These are phyloP conservation scores for Hypoxylon rickii DNA, from an alignment of 495 filamentous ascomycete species.

Conservation along the genomic window DNA sequence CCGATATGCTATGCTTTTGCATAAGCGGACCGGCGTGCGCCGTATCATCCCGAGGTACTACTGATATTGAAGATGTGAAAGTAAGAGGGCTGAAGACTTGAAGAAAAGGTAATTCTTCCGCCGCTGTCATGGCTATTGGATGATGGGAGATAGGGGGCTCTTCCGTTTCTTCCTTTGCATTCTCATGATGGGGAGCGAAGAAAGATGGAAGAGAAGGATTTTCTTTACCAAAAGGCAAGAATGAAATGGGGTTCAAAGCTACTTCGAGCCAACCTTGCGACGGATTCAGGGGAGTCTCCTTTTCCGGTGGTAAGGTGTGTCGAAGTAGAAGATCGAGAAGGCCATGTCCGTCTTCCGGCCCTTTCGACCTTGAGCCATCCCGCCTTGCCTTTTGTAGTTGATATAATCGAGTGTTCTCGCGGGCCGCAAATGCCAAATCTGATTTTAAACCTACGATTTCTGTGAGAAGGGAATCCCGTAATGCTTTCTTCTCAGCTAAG, in stretches of 20 bases:
- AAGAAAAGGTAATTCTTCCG: conserved; percentile 61
- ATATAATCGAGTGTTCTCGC: conserved; percentile 48
- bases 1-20: conserved; percentile 48
- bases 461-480: conserved; percentile 43
- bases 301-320: conserved; percentile 43
- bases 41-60: conserved; percentile 37
- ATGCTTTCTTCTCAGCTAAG: conserved; percentile 44
- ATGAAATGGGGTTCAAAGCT: conserved; percentile 50
- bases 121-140: conserved; percentile 53
- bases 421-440: conserved; percentile 42
- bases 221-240: conserved; percentile 55
- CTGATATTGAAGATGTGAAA: conserved; percentile 54
- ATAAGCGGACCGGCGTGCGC: conserved; percentile 37
- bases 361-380: conserved; percentile 2
- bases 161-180: conserved; percentile 17
- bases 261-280: conserved; percentile 42
- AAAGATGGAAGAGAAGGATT: conserved; percentile 11
- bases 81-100: conserved; percentile 59
- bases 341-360: conserved; percentile 35
- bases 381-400: conserved; percentile 29
- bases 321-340: conserved; percentile 45
- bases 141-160: conserved; percentile 53
- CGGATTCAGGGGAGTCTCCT: conserved; percentile 31
- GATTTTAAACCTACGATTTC: conserved; percentile 44
- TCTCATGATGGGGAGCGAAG: conserved; percentile 10